Conservation (phyloP, 257 asterid genomes). For the Prunella vulgaris region DNA sequence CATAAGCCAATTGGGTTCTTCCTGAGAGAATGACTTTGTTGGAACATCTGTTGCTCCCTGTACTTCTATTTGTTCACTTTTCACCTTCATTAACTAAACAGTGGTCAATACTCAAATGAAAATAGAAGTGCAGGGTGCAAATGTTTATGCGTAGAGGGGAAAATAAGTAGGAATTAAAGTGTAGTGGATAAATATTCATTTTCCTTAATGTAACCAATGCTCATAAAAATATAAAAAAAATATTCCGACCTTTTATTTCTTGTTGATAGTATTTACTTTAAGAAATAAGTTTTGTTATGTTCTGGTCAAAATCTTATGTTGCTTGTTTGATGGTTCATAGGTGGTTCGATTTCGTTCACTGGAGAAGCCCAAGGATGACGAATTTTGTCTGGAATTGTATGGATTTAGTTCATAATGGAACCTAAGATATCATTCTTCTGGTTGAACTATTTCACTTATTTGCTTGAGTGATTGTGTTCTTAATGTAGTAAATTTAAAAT, state of each 20-base stretch:
- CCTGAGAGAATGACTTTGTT: too few relatives aligned
- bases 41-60: too few relatives aligned
- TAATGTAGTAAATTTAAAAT: background rate
- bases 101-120: background rate
- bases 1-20: too few relatives aligned
- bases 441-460: background rate
- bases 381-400: conserved; percentile 76
- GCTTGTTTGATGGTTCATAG: conserved; percentile 36
- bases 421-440: conserved; percentile 10
- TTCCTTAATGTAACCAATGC: background rate
- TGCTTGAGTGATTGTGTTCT: conserved; percentile 6
- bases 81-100: background rate
- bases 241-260: background rate
- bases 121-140: background rate
- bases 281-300: background rate
- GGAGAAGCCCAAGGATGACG: conserved; percentile 89
- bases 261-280: background rate
- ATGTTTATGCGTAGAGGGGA: too few relatives aligned
- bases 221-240: background rate
- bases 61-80: too few relatives aligned
- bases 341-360: conserved; percentile 71
- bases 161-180: background rate
- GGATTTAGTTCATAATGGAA: conserved; percentile 22
- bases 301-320: conserved; percentile 9
- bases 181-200: background rate